Evolutionary conservation across 257 asterid genomes (phyloP).

Genomic region (Ilex asprella): DNA sequence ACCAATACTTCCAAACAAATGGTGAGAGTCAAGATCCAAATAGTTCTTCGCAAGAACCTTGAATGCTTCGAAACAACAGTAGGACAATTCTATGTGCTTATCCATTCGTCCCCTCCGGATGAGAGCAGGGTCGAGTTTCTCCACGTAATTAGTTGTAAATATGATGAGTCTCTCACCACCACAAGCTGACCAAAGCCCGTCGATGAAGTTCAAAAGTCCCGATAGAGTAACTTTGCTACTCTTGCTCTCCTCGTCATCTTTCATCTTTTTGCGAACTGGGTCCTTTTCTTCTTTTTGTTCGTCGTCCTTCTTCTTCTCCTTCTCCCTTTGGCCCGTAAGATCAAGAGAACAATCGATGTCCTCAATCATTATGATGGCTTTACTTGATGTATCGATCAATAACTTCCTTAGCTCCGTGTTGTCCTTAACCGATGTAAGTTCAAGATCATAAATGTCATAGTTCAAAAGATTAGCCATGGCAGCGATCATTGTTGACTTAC

Average conservation of each 20-base stretch:
- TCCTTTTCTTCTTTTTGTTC: not conserved
- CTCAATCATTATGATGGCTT: constrained; percentile 43
- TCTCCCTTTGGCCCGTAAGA: constrained; percentile 41
- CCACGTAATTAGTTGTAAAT: constrained; percentile 3
- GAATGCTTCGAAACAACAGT: constrained; percentile 9
- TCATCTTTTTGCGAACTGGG: no score
- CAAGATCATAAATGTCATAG: constrained; percentile 45
- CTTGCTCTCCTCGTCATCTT: no score
- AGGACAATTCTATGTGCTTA: constrained; percentile 5
- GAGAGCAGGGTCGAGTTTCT: constrained; percentile 10
- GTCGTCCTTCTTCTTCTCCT: constrained; percentile 16
- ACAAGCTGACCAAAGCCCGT: not conserved
- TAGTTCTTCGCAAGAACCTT: constrained; percentile 9
- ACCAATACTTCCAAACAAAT: not conserved
- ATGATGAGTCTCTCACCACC: constrained; percentile 10
- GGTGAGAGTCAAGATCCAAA: constrained; percentile 3
- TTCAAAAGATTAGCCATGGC: constrained; percentile 48
- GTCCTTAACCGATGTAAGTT: constrained; percentile 40
- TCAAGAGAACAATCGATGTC: constrained; percentile 52
- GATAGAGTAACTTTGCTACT: constrained; percentile 5
- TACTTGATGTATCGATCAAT: constrained; percentile 37
- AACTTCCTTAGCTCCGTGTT: constrained; percentile 41
- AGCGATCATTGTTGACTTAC: constrained; percentile 50
- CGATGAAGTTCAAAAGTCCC: constrained; percentile 9
- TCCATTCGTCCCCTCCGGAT: constrained; percentile 8